Conservation (phyloP, 2,329 filamentous ascomycete species). For the Fusarium musae region DNA sequence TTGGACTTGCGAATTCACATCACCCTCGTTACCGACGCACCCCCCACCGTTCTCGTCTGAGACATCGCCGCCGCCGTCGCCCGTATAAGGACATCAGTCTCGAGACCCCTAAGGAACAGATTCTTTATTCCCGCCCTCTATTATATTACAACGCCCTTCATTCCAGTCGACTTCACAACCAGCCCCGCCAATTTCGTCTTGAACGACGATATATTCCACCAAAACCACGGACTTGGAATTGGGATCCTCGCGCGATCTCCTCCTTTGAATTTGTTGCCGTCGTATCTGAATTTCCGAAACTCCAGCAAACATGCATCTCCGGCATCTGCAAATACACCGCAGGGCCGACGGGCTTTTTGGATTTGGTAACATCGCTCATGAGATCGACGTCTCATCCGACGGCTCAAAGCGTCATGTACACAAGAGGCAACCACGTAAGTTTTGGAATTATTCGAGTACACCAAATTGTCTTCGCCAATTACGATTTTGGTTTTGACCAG, state of each 20-base stretch:
- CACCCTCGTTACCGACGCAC: conserved; percentile 15
- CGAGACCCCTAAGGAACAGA: conserved; percentile 39
- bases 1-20: conserved; percentile 16
- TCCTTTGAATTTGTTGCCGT: not conserved
- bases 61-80: conserved; percentile 41
- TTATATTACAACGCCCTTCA: conserved; percentile 35
- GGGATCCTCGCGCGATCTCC: not conserved
- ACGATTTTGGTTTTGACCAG: not conserved
- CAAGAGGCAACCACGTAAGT: conserved; percentile 33
- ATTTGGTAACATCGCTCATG: conserved; percentile 43
- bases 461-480: not conserved
- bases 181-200: conserved; percentile 31
- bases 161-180: conserved; percentile 43
- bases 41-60: conserved; percentile 27
- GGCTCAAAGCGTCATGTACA: conserved; percentile 18
- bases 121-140: conserved; percentile 43
- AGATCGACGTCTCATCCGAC: conserved; percentile 25
- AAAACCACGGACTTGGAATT: not conserved
- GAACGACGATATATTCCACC: conserved; percentile 30
- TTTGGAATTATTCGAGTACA: not conserved
- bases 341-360: conserved; percentile 44
- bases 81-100: conserved; percentile 34
- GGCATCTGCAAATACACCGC: conserved; percentile 45
- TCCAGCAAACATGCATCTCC: conserved; percentile 46
- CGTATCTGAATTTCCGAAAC: not conserved